Percentiles rank a stretch among this genome's conserved stretches.
phyloP scores from a whole-genome alignment of 2,329 filamentous ascomycete genomes.

The Diaporthe sp. region DNA sequence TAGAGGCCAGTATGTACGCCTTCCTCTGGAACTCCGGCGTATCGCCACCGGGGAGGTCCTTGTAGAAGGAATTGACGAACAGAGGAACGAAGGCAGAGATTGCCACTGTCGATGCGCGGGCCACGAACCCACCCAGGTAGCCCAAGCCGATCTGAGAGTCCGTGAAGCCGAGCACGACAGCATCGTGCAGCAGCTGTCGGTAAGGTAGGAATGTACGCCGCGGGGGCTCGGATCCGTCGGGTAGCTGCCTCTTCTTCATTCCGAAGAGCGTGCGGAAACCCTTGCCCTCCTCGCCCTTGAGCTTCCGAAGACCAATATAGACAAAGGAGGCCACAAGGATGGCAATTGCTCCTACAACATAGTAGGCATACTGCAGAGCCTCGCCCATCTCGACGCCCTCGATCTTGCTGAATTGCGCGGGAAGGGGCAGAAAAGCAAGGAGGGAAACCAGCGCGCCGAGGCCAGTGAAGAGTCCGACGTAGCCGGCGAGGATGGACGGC shows the following conservation, averaged over 20 bases:
- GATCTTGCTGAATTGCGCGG: constrained; percentile 78
- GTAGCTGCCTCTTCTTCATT: constrained; percentile 39
- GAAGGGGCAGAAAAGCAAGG: constrained; percentile 84
- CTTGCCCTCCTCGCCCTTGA: constrained; percentile 82
- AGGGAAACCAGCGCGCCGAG: constrained; percentile 90
- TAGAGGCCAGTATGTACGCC: constrained; percentile 89
- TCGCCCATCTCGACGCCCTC: constrained; percentile 77
- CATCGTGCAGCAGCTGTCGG: constrained; percentile 68
- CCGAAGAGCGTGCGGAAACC: constrained; percentile 71
- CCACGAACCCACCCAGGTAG: constrained; percentile 94
- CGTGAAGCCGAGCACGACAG: constrained; percentile 76
- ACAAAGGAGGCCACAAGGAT: constrained; percentile 79
- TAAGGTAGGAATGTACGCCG: constrained; percentile 60
- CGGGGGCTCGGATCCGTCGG: constrained; percentile 34
- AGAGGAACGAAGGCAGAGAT: constrained; percentile 96
- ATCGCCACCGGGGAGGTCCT: constrained; percentile 79
- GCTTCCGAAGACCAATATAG: constrained; percentile 77
- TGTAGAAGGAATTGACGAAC: constrained; percentile 87
- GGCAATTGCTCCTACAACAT: constrained; percentile 81
- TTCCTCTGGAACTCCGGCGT: constrained; percentile 73
- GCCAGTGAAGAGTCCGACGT: constrained; percentile 92
- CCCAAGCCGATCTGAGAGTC: constrained; percentile 85
- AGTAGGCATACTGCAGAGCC: constrained; percentile 87
- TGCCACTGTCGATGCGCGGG: constrained; percentile 91
- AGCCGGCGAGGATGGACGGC: constrained; percentile 77